phyloP scores from a whole-genome alignment of 1,284 basidiomycete species.

The Lignosus rhinocerotis region DNA sequence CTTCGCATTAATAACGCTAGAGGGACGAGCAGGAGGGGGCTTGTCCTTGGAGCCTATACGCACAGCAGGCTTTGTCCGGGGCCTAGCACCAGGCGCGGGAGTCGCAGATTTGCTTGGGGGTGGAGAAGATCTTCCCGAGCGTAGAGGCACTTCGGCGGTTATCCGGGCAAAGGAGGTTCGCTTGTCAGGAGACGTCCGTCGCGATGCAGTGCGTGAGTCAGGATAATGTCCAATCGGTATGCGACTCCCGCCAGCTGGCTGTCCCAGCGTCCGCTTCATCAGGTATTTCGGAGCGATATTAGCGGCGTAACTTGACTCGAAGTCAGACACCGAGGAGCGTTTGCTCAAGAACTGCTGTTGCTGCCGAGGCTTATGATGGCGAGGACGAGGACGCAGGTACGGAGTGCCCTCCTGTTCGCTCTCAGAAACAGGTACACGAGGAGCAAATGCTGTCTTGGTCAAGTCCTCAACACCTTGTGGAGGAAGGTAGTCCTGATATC shows the following conservation, averaged over 20 bases:
- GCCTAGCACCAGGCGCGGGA: slow-evolving; percentile 28
- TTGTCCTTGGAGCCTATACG: slow-evolving; percentile 48
- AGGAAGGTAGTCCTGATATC: slow-evolving; percentile 77
- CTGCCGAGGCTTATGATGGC: slow-evolving; percentile 48
- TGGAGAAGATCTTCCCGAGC: slow-evolving; percentile 21
- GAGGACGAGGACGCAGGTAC: slow-evolving; percentile 39
- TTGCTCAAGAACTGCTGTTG: slow-evolving; percentile 40
- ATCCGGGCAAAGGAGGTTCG: slow-evolving; percentile 37
- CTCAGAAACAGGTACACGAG: slow-evolving; percentile 59
- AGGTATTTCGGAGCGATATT: slow-evolving; percentile 77
- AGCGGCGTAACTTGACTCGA: slow-evolving; percentile 87
- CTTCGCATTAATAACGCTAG: slow-evolving; percentile 44
- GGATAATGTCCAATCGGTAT: slow-evolving; percentile 48
- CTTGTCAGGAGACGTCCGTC: slow-evolving; percentile 74
- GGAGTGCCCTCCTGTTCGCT: slow-evolving; percentile 66
- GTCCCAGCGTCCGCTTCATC: slow-evolving; percentile 46
- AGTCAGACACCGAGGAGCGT: slow-evolving; percentile 77
- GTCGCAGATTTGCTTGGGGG: slow-evolving; percentile 14
- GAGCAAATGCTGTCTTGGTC: slow-evolving; percentile 64
- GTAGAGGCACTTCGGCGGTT: slow-evolving; percentile 34
- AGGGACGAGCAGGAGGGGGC: slow-evolving; percentile 42
- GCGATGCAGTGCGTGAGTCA: slow-evolving; percentile 62
- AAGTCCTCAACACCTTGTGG: slow-evolving; percentile 71
- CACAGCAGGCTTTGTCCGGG: slow-evolving; percentile 44
- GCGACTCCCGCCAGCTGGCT: slow-evolving; percentile 39